Evolutionary conservation across 805 yeast species (phyloP).

Genomic region (Wickerhamiella vanderwaltii): DNA sequence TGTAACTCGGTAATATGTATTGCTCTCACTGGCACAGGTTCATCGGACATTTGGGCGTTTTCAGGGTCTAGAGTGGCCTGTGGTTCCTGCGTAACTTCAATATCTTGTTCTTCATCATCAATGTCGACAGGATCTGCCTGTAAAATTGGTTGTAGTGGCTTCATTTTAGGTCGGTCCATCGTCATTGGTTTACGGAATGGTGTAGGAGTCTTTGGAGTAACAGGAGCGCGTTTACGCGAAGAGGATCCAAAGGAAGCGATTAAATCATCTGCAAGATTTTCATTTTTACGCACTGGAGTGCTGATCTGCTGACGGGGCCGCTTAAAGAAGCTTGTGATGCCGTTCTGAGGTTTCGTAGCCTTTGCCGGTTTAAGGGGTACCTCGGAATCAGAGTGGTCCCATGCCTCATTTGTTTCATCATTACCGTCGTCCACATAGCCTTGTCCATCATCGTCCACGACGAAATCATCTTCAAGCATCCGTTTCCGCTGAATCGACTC

Average conservation of each 20-base stretch:
- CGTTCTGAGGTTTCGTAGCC: not conserved
- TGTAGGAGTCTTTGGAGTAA: slow-evolving; percentile 1
- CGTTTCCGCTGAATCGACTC: slow-evolving; percentile 61
- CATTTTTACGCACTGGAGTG: not conserved
- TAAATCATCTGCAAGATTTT: not conserved
- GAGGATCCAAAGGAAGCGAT: slow-evolving; percentile 11
- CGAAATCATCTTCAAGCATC: slow-evolving; percentile 90
- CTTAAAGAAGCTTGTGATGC: not conserved
- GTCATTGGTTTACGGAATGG: not conserved
- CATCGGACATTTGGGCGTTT: not conserved
- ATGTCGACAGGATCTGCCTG: not conserved
- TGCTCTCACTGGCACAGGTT: not conserved
- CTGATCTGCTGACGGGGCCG: not conserved
- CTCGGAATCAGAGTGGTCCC: slow-evolving; percentile 23
- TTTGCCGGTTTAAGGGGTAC: not conserved
- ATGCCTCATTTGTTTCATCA: slow-evolving; percentile 39
- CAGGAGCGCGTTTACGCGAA: not conserved
- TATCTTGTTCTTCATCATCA: not conserved
- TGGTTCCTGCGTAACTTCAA: not conserved
- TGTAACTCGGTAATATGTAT: not conserved
- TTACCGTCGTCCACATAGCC: slow-evolving; percentile 91
- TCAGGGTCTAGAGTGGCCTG: not conserved
- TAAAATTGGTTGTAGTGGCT: not conserved
- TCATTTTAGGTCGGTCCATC: not conserved
- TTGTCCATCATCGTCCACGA: slow-evolving; percentile 85